These are phyloP conservation scores for Hemileccinum impolitum DNA, from an alignment of 768 basidiomycete genomes.

Conservation along the genomic window DNA sequence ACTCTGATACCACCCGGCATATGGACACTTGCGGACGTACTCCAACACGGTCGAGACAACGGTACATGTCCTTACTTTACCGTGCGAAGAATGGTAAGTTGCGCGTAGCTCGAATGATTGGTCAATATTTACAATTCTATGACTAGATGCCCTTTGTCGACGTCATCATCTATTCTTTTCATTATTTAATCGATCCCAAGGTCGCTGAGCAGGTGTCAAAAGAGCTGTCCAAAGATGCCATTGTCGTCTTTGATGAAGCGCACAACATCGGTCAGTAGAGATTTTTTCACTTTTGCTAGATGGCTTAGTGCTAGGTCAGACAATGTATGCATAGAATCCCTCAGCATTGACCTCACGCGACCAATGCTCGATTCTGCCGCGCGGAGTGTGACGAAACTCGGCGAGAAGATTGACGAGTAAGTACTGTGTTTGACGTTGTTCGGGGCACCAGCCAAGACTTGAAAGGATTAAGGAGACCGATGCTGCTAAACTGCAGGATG, in stretches of 20 bases:
- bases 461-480: slow-evolving; percentile 89
- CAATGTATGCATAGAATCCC: slow-evolving; percentile 97
- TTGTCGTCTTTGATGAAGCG: slow-evolving; percentile 98
- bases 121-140: not conserved
- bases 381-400: slow-evolving; percentile 79
- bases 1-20: slow-evolving; percentile 81
- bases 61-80: slow-evolving; percentile 94
- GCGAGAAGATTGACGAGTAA: slow-evolving; percentile 93
- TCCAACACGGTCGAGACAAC: slow-evolving; percentile 83
- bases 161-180: slow-evolving; percentile 98
- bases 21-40: slow-evolving; percentile 91
- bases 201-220: slow-evolving; percentile 99
- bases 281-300: not conserved
- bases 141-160: slow-evolving; percentile 95
- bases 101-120: not conserved
- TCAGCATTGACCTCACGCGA: slow-evolving; percentile 94
- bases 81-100: slow-evolving; percentile 86
- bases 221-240: slow-evolving; percentile 95
- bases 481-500: slow-evolving; percentile 91
- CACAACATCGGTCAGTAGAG: slow-evolving; percentile 86
- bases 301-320: slow-evolving; percentile 43
- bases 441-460: slow-evolving; percentile 1
- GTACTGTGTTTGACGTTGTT: slow-evolving; percentile 25
- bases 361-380: slow-evolving; percentile 97
- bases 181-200: slow-evolving; percentile 97